Conservation (phyloP, 306 rosid species). For the Prosopis cineraria region DNA sequence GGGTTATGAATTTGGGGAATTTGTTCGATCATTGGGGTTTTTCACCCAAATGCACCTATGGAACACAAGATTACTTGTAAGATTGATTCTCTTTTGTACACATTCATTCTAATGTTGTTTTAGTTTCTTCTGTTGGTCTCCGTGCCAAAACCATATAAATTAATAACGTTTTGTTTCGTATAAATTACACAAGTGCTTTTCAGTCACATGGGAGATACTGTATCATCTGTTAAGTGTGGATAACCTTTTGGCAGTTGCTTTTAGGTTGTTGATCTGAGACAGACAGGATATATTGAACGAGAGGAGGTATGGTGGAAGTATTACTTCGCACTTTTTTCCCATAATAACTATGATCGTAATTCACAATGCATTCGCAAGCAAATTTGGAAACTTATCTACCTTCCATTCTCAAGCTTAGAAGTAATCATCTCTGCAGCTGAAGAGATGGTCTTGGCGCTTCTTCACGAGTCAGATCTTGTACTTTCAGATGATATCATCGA, state of each 20-base stretch:
- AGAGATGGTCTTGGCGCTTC: conserved; percentile 69
- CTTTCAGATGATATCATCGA: conserved; percentile 58
- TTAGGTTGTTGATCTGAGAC: conserved; percentile 78
- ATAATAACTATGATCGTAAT: background rate
- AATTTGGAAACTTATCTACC: background rate
- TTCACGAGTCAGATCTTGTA: conserved; percentile 58
- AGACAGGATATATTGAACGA: conserved; percentile 78
- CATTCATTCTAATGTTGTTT: background rate
- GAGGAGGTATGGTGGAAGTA: conserved; percentile 60
- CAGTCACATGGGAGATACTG: background rate
- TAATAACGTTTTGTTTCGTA: background rate
- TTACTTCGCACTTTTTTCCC: background rate
- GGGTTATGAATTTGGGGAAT: conserved; percentile 85
- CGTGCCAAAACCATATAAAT: background rate
- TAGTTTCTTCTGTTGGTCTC: conserved; percentile 12
- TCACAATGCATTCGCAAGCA: background rate
- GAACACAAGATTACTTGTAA: conserved; percentile 76
- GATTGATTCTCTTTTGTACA: conserved; percentile 30
- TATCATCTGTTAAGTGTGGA: conserved; percentile 29
- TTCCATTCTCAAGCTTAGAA: background rate
- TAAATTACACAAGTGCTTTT: background rate
- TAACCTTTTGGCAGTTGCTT: conserved; percentile 78
- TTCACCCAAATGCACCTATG: conserved; percentile 71
- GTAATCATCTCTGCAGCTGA: conserved; percentile 44
- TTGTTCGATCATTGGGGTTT: conserved; percentile 79